A percentile compares a stretch with the other conserved stretches of the same genome.
Conservation (phyloP, 2,329 filamentous ascomycete genomes). For the Ophiostoma quercus region DNA sequence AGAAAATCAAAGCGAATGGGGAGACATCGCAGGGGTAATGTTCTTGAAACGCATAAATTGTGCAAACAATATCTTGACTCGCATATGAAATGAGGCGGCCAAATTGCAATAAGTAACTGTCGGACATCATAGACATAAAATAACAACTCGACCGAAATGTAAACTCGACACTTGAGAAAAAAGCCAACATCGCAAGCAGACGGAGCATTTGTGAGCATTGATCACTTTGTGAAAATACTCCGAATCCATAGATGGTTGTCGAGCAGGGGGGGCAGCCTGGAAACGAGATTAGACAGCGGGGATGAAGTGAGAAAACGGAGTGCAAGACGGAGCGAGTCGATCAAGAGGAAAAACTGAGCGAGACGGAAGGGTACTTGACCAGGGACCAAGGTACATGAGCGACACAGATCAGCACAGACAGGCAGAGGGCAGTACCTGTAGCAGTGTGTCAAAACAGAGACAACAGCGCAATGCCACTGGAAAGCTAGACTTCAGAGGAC, state of each 20-base stretch:
- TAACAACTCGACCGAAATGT: background rate
- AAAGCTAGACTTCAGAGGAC: background rate
- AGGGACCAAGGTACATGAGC: background rate
- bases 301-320: background rate
- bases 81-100: background rate
- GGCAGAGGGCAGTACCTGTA: constrained; percentile 10
- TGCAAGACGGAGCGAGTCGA: constrained; percentile 15
- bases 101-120: background rate
- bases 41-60: background rate
- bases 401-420: constrained; percentile 14
- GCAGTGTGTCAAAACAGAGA: background rate
- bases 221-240: background rate
- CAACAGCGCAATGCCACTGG: background rate
- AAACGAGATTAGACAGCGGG: background rate
- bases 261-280: background rate
- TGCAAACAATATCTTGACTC: background rate
- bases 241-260: background rate
- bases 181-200: background rate
- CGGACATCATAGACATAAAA: background rate
- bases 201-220: background rate
- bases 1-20: background rate
- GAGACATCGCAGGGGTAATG: background rate
- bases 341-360: constrained; percentile 2
- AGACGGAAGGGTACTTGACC: constrained; percentile 10
- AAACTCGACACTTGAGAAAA: background rate